These are phyloP conservation scores for Rhizopus arrhizus DNA, from an alignment of 371 early-diverging fungal species.

Conservation along the genomic window DNA sequence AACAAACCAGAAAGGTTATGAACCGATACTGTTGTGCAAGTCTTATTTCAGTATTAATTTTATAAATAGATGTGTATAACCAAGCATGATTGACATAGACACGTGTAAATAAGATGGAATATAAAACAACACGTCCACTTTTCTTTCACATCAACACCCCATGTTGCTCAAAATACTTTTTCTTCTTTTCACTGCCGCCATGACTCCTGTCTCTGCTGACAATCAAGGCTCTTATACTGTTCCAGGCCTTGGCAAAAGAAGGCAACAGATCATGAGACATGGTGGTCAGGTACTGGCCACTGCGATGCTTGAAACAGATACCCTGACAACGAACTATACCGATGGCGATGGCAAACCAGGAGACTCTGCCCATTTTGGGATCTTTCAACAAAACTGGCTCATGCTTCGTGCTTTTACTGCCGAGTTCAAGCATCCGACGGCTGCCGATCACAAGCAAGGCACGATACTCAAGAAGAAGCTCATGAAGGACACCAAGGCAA, in stretches of 20 bases:
- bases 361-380: constrained; percentile 15
- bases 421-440: neutral
- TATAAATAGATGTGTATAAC: too few species aligned
- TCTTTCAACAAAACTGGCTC: constrained; percentile 14
- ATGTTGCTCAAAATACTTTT: neutral
- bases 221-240: constrained; percentile 6
- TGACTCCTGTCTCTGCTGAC: neutral
- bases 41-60: too few species aligned
- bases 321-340: constrained; percentile 5
- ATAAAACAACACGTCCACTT: too few species aligned
- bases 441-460: neutral
- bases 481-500: constrained; percentile 5
- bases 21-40: too few species aligned
- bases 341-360: constrained; percentile 10
- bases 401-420: constrained; percentile 9
- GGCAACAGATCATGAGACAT: constrained; percentile 5
- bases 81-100: too few species aligned
- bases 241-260: constrained; percentile 8
- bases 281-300: constrained; percentile 10
- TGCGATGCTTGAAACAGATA: constrained; percentile 13
- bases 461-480: neutral
- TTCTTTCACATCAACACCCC: neutral
- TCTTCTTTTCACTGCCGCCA: neutral
- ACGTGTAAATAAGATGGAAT: too few species aligned
- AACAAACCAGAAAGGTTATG: too few species aligned